These are phyloP conservation scores for Erodium trifolium DNA, from an alignment of 441 rosid genomes.

Conservation along the genomic window DNA sequence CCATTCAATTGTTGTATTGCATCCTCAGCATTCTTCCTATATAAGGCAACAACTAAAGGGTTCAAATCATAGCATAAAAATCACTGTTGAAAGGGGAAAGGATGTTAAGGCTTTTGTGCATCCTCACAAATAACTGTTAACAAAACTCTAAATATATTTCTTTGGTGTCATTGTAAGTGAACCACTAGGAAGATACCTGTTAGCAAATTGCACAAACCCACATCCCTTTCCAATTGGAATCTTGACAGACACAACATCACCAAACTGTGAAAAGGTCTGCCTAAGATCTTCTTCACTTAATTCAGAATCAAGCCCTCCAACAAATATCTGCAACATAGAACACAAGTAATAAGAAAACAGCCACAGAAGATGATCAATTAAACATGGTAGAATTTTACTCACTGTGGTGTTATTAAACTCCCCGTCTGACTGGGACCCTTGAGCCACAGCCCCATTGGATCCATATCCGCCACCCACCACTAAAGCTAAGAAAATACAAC, in stretches of 20 bases:
- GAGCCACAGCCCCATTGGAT: constrained; percentile 46
- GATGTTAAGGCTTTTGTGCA: no score
- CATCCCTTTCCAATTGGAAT: constrained; percentile 90
- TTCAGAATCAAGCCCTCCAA: constrained; percentile 84
- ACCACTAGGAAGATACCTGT: constrained; percentile 40
- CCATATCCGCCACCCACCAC: constrained; percentile 78
- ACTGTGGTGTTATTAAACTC: constrained; percentile 83
- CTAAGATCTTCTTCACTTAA: constrained; percentile 77
- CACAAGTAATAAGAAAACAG: constrained; percentile 17
- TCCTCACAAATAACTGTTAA: not conserved
- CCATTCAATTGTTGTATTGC: constrained; percentile 70
- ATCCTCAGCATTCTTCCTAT: constrained; percentile 79
- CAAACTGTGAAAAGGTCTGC: constrained; percentile 66
- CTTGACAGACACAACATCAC: constrained; percentile 84
- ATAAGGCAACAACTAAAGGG: constrained; percentile 2
- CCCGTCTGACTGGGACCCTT: constrained; percentile 55
- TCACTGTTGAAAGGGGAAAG: no score
- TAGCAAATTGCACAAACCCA: constrained; percentile 75
- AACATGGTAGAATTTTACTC: constrained; percentile 29
- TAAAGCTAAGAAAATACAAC: constrained; percentile 42
- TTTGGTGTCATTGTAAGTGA: not conserved
- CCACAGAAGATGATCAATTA: constrained; percentile 10
- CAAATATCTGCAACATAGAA: constrained; percentile 56
- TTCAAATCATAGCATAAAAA: not conserved
- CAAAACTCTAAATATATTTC: constrained; percentile 8